Conservation (phyloP, 164 flowering plant species). For the Stephania cephalantha region DNA sequence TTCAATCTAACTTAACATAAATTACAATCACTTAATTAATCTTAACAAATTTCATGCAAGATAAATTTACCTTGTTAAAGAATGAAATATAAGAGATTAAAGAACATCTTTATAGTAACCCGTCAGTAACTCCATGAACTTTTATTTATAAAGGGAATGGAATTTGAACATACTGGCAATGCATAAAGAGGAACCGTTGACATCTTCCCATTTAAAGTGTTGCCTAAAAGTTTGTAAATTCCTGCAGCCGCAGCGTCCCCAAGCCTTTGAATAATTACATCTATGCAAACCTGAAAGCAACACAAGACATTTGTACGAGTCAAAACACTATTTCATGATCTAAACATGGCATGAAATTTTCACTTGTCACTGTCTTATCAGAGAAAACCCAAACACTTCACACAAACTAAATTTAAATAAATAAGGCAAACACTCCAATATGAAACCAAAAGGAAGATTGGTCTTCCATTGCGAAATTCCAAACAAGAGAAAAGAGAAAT, state of each 20-base stretch:
- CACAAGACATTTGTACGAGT: neutral
- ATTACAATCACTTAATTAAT: neutral
- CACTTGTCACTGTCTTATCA: no score
- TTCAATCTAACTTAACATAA: neutral
- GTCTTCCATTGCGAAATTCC: neutral
- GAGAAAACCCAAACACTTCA: neutral
- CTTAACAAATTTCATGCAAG: neutral
- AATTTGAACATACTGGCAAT: conserved; percentile 59
- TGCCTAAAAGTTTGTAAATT: conserved; percentile 65
- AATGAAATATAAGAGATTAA: neutral
- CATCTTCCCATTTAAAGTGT: conserved; percentile 43
- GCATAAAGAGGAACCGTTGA: conserved; percentile 68
- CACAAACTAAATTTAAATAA: neutral
- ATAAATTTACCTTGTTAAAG: neutral
- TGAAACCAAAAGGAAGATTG: neutral
- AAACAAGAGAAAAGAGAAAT: neutral
- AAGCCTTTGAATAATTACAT: conserved; percentile 88
- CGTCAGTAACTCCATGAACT: neutral
- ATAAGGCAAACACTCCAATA: neutral
- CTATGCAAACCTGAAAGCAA: conserved; percentile 75
- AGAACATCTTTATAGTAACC: neutral
- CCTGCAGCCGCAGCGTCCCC: conserved; percentile 99
- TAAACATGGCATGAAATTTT: neutral
- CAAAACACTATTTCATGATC: neutral
- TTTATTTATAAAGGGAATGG: neutral